Evolutionary conservation across 306 rosid genomes (phyloP).

Genomic region (Fragaria iinumae): DNA sequence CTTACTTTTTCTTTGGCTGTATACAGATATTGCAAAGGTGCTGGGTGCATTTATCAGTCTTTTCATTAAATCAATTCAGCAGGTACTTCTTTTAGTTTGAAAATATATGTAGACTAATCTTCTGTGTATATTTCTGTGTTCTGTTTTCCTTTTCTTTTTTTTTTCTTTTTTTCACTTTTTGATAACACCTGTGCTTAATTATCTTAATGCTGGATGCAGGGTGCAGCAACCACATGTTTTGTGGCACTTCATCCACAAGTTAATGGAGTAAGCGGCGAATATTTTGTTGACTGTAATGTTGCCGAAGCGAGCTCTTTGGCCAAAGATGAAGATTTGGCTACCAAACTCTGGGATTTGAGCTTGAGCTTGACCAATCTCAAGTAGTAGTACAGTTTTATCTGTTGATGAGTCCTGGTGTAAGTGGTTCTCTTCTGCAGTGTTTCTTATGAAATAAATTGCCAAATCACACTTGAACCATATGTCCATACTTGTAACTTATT

Average conservation of each 20-base stretch:
- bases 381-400: background rate
- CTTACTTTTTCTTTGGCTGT: too few relatives aligned
- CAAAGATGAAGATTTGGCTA: constrained; percentile 18
- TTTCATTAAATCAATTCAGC: too few relatives aligned
- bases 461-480: background rate
- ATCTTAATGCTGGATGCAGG: constrained; percentile 24
- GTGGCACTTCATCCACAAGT: constrained; percentile 52
- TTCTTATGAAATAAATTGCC: background rate
- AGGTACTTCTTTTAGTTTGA: background rate
- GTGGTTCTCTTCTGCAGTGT: background rate
- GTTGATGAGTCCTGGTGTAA: background rate
- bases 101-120: too few relatives aligned
- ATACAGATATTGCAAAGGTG: too few relatives aligned
- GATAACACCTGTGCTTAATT: too few relatives aligned
- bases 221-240: constrained; percentile 68
- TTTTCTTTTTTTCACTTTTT: background rate
- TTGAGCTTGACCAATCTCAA: constrained; percentile 24
- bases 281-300: constrained; percentile 29
- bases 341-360: constrained; percentile 32
- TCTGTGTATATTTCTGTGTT: too few relatives aligned
- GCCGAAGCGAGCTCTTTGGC: constrained; percentile 25
- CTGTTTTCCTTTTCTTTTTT: background rate
- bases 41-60: too few relatives aligned
- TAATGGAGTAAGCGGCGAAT: constrained; percentile 9
- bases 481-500: background rate